phyloP scores from a whole-genome alignment of 2,329 filamentous ascomycete species.

The Pseudodiploospora longispora region DNA sequence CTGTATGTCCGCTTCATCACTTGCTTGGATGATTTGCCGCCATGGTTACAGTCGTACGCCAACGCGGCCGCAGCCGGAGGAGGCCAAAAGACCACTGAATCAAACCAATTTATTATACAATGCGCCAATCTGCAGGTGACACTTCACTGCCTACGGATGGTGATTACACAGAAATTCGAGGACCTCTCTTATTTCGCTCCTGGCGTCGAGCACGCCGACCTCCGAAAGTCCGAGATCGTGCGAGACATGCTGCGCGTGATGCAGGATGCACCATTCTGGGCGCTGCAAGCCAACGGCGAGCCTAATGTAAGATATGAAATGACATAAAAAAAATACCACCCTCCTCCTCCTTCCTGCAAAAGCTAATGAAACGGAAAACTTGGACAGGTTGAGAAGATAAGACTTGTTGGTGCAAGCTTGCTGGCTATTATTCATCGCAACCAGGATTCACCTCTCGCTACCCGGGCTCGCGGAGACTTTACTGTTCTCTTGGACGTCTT shows the following conservation, averaged over 20 bases:
- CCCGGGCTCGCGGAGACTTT: conserved; percentile 31
- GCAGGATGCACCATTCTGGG: conserved; percentile 33
- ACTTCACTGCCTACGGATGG: conserved; percentile 32
- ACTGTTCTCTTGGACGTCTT: conserved; percentile 31
- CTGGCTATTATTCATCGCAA: conserved; percentile 31
- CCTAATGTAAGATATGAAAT: conserved; percentile 22
- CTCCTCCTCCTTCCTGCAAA: too few species aligned
- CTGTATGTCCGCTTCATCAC: conserved; percentile 33
- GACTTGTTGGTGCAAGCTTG: conserved; percentile 29
- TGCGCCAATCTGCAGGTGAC: conserved; percentile 33
- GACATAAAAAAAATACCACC: not conserved
- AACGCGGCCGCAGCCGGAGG: conserved; percentile 12
- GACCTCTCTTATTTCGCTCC: conserved; percentile 22
- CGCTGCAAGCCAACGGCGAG: conserved; percentile 31
- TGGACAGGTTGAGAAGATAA: conserved; percentile 30
- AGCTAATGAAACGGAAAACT: too few species aligned
- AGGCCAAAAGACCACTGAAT: conserved; percentile 13
- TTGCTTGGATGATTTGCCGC: conserved; percentile 30
- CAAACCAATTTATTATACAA: conserved; percentile 29
- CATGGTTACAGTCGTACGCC: conserved; percentile 24
- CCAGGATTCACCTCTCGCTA: conserved; percentile 26
- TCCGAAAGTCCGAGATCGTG: conserved; percentile 34
- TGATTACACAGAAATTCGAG: conserved; percentile 29
- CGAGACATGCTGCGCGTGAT: conserved; percentile 33
- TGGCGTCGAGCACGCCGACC: conserved; percentile 22